Evolutionary conservation across 176 grass and related monocot genomes (phyloP), one percentile per base, ranked within the genome.

Genomic region (Cenchrus fungigraminus): DNA sequence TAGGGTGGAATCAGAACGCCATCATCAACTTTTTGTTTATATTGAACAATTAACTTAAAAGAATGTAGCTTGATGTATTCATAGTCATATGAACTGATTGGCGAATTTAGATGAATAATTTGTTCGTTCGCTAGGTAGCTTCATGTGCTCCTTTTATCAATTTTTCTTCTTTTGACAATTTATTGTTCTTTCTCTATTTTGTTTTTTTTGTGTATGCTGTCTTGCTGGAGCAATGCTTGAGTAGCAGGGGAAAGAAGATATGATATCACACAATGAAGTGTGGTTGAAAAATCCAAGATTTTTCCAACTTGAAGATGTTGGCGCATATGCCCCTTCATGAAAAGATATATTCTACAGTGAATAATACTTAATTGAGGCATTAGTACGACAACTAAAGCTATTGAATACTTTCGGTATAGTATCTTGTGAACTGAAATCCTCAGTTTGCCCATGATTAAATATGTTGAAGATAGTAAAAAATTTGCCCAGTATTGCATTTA

Each of bases 101-200:
- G n/a, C 65, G 28, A 73, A 73, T 71, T 73, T 51, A 53, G 52
- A 80, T 77, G 79, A 87, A 76, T 60, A 58, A 4, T 79, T 45
- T 65, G 10, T 29, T 56, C 6, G 14, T 29, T 71, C 2, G 13
- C 25, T 82, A 73, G 73, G 42, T 79, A 83, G 25, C 42, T 22
- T 78, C 31, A 1, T 29, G 20, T 25, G 42, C 8, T 22, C 29
- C 25, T 59, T 47, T 19, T 54, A 29, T 53, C 12, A 47, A 10
- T 40, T 34, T 19, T 74, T 74, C 4, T 10, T 74, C 9, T 47
- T 82, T 67, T 74, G 74, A 34, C 20, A 74, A 60, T 55, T 32
- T 44, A 67, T 17, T 79, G 51, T 43, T 50, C 37, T 82, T 79
- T 79, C 4, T 73, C 14, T 85, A 47, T 67, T 83, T 7, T 78